phyloP scores from a whole-genome alignment of 129 eudicot species.

The Chrysanthemum lavandulifolium region DNA sequence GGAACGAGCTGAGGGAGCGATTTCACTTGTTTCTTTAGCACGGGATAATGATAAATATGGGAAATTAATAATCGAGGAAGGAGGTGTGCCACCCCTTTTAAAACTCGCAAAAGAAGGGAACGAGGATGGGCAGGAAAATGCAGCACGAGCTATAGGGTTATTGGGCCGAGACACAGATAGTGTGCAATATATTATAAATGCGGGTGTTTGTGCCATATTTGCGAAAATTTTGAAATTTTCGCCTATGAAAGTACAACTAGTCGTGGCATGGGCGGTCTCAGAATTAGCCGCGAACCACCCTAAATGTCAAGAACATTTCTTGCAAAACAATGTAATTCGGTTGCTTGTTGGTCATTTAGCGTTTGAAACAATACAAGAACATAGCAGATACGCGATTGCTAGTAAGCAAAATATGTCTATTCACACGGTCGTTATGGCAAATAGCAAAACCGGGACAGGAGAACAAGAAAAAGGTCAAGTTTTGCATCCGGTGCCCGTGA shows the following conservation, averaged over 20 bases:
- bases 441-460: neutral
- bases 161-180: constrained; percentile 60
- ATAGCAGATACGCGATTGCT: constrained; percentile 46
- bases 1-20: constrained; percentile 55
- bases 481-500: constrained; percentile 17
- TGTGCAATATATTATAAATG: constrained; percentile 49
- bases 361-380: constrained; percentile 59
- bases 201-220: constrained; percentile 48
- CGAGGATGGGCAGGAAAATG: constrained; percentile 56
- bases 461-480: constrained; percentile 12
- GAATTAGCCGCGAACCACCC: constrained; percentile 52
- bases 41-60: constrained; percentile 52
- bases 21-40: constrained; percentile 51
- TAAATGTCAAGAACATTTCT: constrained; percentile 59
- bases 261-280: constrained; percentile 63
- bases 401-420: constrained; percentile 41
- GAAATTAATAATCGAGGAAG: constrained; percentile 62
- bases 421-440: constrained; percentile 43
- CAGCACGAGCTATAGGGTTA: constrained; percentile 54
- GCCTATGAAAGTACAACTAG: constrained; percentile 48
- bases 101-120: constrained; percentile 54
- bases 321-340: constrained; percentile 45
- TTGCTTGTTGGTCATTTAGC: constrained; percentile 57
- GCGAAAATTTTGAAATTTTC: constrained; percentile 47
- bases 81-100: constrained; percentile 54